A percentile compares a stretch with the other conserved stretches of the same genome.
These are phyloP conservation scores for Apiotrichum montevideense DNA, from an alignment of 1,284 basidiomycete species.

Conservation along the genomic window DNA sequence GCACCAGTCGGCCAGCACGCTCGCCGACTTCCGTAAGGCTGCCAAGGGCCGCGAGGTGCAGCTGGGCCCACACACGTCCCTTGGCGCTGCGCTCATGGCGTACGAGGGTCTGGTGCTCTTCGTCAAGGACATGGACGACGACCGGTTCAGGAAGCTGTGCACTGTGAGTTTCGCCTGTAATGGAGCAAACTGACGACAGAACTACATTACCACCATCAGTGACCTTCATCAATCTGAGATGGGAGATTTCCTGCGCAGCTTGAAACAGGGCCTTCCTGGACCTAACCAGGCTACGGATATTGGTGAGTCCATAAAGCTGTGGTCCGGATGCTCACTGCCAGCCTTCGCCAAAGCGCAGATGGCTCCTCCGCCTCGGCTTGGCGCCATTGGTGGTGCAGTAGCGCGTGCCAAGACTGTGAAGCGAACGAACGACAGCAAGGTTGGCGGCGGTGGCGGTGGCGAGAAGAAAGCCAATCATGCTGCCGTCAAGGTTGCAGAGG, in stretches of 20 bases:
- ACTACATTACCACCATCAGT: conserved; percentile 79
- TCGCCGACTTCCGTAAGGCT: conserved; percentile 36
- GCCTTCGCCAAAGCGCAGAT: conserved; percentile 6
- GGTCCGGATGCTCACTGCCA: not conserved
- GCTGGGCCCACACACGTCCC: conserved; percentile 59
- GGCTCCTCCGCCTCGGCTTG: conserved; percentile 1
- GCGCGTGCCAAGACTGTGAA: conserved; percentile 69
- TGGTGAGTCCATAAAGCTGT: conserved; percentile 15
- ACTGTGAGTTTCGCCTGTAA: conserved; percentile 53
- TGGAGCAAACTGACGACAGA: conserved; percentile 49
- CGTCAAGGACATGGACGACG: conserved; percentile 89
- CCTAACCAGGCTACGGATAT: conserved; percentile 15
- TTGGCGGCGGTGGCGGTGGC: too few relatives aligned
- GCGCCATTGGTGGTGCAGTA: conserved; percentile 44
- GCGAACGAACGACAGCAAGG: not conserved
- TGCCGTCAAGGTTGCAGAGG: conserved; percentile 10
- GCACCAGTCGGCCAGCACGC: conserved; percentile 54
- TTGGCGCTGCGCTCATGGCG: conserved; percentile 76
- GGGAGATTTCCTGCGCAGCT: conserved; percentile 60
- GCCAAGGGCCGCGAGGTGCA: conserved; percentile 26
- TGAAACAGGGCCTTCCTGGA: conserved; percentile 52
- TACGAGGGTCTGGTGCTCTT: conserved; percentile 90
- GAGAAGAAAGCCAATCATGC: conserved; percentile 8
- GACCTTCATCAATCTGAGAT: conserved; percentile 74
- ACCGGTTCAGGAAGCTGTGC: conserved; percentile 73